phyloP scores from a whole-genome alignment of 345 rosid genomes.

The Populus deltoides region DNA sequence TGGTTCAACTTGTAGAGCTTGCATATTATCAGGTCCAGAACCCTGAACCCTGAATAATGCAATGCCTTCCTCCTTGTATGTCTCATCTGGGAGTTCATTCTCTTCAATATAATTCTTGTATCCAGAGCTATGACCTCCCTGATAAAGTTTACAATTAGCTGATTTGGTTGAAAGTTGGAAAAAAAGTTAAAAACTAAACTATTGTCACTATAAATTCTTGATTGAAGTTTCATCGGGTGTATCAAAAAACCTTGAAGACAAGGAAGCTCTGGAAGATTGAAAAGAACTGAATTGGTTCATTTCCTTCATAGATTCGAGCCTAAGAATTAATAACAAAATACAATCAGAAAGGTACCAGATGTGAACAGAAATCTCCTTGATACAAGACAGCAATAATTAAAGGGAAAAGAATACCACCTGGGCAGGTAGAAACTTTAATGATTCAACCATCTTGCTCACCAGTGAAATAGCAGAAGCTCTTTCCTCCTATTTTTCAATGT shows the following conservation, averaged over 20 bases:
- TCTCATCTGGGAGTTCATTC: constrained; percentile 73
- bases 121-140: constrained; percentile 93
- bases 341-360: constrained; percentile 17
- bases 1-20: constrained; percentile 93
- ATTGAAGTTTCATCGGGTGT: constrained; percentile 1
- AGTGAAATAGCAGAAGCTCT: constrained; percentile 45
- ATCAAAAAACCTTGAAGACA: constrained; percentile 73
- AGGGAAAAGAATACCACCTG: constrained; percentile 52
- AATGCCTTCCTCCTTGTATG: constrained; percentile 69
- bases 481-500: neutral
- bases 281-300: constrained; percentile 86
- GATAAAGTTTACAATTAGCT: constrained; percentile 24
- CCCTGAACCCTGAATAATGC: constrained; percentile 93
- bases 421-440: constrained; percentile 74
- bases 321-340: constrained; percentile 30
- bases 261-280: constrained; percentile 87
- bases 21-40: constrained; percentile 98
- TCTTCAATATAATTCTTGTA: constrained; percentile 73
- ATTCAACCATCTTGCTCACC: constrained; percentile 86
- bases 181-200: neutral
- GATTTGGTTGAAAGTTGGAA: neutral
- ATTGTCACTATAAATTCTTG: neutral
- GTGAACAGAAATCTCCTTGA: constrained; percentile 3
- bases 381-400: neutral
- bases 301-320: constrained; percentile 91